Base-by-base conservation (phyloP, 768 basidiomycete genomes). In the Sporobolomyces phaffii region DNA sequence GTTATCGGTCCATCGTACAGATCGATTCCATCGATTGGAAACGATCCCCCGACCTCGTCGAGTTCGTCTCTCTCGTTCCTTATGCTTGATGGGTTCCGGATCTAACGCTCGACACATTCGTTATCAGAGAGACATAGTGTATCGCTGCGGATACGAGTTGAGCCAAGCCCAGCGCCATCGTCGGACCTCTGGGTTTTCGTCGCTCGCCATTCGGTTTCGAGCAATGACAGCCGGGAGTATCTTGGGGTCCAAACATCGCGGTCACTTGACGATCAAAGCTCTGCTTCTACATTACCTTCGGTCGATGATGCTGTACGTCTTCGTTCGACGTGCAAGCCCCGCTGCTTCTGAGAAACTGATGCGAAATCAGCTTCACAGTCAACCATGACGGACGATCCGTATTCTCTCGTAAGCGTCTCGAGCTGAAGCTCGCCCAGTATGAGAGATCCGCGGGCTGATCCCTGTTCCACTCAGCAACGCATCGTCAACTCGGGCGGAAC, bases 111-210 rank as follows among this genome's bases (percentile, higher is more conserved):
- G n/a, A n/a, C n/a, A n/a, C n/a, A n/a, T n/a, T n/a, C 3, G 1
- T 34, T 29, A 7, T n/a, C 41, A 48, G n/a, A 34, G 17, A 31
- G 66, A 2, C 66, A 68, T 28, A 41, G n/a, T 4, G 45, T 44
- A 1, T 26, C 43, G 13, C 34, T 70, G 0, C 50, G 58, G 2
- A 18, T 70, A 0, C 24, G 28, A 15, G 6, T 60, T 34, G 40
- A 43, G 8, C 15, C 33, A 0, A 4, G 5, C 22, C 8, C 60
- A 7, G 3, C 11, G 0, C 26, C 40, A 20, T 3, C 34, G 7
- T 60, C 65, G 33, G 86, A 89, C 48, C 80, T 96, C 9, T 94
- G 88, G 89, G 73, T 93, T 11, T 81, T 92, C 2, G 81, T 97
- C 2, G 87, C 86, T 0, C 84, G 90, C 33, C 93, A 98, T 76